These are phyloP conservation scores for Cyanodermella asteris DNA, from an alignment of 2,329 filamentous ascomycete species.

Conservation along the genomic window DNA sequence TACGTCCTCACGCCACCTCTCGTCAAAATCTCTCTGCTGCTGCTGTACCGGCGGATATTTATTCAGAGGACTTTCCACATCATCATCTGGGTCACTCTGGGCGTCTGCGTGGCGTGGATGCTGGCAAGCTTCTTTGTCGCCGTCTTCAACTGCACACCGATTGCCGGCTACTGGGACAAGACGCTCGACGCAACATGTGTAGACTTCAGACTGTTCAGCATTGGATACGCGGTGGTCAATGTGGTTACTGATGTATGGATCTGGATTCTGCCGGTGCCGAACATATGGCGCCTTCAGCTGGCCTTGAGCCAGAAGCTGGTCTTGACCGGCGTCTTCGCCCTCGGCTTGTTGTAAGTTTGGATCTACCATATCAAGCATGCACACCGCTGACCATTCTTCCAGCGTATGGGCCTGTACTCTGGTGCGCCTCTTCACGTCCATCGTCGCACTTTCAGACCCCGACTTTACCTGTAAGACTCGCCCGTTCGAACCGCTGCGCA, in stretches of 20 bases:
- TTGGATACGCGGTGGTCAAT: no score
- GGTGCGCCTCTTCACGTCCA: no score
- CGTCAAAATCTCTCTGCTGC: conserved; percentile 4
- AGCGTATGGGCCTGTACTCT: no score
- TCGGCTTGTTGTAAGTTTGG: conserved; percentile 6
- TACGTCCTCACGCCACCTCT: no score
- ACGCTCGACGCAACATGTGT: no score
- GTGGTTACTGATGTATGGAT: conserved; percentile 4
- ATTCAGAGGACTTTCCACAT: conserved; percentile 3
- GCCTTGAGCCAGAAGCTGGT: conserved; percentile 4
- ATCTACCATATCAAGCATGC: background rate
- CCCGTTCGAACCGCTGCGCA: no score
- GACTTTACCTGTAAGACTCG: no score
- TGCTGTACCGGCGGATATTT: conserved; percentile 6
- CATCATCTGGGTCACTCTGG: conserved; percentile 1
- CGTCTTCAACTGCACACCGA: conserved; percentile 2
- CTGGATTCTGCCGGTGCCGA: conserved; percentile 5
- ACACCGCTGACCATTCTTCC: no score
- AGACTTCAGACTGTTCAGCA: no score
- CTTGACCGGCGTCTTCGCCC: conserved; percentile 5
- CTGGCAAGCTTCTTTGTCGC: conserved; percentile 3
- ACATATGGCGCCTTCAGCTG: conserved; percentile 6
- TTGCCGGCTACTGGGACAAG: no score
- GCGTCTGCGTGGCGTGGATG: conserved; percentile 4
- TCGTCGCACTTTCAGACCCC: no score